Conservation (phyloP, 2,329 filamentous ascomycete species). For the Cryphonectria nitschkei region DNA sequence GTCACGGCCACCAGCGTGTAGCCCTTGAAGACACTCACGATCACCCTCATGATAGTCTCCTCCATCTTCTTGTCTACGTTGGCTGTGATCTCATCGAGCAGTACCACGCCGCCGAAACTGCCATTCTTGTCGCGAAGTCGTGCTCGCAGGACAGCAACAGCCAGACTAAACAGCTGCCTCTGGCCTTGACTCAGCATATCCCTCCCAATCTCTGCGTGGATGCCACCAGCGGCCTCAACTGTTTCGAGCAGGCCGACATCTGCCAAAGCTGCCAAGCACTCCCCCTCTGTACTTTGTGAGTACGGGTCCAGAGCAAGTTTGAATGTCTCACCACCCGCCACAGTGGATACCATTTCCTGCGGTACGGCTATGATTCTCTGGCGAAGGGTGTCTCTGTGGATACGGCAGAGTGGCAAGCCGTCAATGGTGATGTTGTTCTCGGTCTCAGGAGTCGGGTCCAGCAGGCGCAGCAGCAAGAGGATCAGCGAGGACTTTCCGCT, state of each 20-base stretch:
- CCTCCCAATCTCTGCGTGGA: constrained; percentile 46
- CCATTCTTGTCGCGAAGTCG: constrained; percentile 7
- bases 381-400: constrained; percentile 49
- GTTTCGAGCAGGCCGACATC: constrained; percentile 40
- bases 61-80: constrained; percentile 26
- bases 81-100: constrained; percentile 28
- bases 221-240: constrained; percentile 40
- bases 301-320: constrained; percentile 49
- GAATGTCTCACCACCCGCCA: constrained; percentile 46
- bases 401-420: constrained; percentile 38
- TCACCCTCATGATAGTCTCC: constrained; percentile 24
- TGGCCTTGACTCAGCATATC: constrained; percentile 60
- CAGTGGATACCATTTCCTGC: constrained; percentile 58
- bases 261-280: constrained; percentile 43
- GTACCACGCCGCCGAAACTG: constrained; percentile 15
- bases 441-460: constrained; percentile 42
- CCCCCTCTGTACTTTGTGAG: constrained; percentile 35
- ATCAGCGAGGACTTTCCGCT: constrained; percentile 51
- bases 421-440: constrained; percentile 48
- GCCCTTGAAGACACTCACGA: constrained; percentile 28
- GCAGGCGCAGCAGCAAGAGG: constrained; percentile 44
- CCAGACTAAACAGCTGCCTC: constrained; percentile 52
- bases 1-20: constrained; percentile 22
- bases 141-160: constrained; percentile 49
- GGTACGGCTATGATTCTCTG: constrained; percentile 55